phyloP scores from a whole-genome alignment of 169 alveolate genomes.

The Plasmodium gonderi region DNA sequence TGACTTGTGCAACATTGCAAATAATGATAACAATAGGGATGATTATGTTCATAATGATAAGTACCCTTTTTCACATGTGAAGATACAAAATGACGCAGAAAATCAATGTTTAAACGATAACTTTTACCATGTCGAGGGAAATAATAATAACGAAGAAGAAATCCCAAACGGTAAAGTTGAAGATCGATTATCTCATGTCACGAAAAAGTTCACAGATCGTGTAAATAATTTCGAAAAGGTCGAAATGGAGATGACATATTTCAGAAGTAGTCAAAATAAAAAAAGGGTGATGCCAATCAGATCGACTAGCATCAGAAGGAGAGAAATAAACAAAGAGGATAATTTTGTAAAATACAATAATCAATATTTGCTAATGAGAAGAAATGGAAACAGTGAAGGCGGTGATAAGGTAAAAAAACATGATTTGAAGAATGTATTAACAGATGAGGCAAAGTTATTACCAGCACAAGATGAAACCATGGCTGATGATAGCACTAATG shows the following conservation, averaged over 20 bases:
- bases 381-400: background rate
- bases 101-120: too few species aligned
- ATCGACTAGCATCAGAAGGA: background rate
- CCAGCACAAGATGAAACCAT: background rate
- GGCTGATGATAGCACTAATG: background rate
- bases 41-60: background rate
- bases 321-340: background rate
- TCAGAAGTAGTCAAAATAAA: background rate
- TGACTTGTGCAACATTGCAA: background rate
- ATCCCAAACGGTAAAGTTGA: background rate
- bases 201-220: background rate
- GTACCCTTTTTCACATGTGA: background rate
- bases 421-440: background rate
- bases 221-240: background rate
- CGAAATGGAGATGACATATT: background rate
- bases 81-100: background rate
- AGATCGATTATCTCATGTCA: background rate
- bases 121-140: background rate
- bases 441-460: background rate
- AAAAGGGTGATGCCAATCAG: background rate
- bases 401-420: background rate
- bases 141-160: background rate
- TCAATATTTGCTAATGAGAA: background rate
- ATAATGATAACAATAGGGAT: background rate
- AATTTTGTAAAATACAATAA: background rate